Percentiles rank a stretch among this genome's conserved stretches.
These are phyloP conservation scores for Paecilomyces sp. DNA, from an alignment of 2,329 filamentous ascomycete genomes.

Conservation along the genomic window DNA sequence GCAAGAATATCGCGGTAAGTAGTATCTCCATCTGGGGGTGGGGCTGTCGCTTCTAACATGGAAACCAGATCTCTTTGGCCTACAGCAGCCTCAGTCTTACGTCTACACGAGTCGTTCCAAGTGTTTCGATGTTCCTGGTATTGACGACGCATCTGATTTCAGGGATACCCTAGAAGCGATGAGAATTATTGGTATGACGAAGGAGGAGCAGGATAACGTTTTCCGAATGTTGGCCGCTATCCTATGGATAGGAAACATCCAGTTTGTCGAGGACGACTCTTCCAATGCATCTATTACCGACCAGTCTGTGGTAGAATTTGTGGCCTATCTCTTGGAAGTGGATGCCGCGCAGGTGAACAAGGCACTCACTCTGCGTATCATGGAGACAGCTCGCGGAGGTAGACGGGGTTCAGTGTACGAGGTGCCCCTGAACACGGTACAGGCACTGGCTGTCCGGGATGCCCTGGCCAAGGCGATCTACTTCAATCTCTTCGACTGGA, in stretches of 20 bases:
- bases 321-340: conserved; percentile 88
- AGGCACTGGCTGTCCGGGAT: conserved; percentile 81
- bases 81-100: conserved; percentile 89
- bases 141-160: conserved; percentile 86
- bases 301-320: conserved; percentile 86
- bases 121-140: conserved; percentile 88
- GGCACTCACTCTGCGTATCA: conserved; percentile 80
- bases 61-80: conserved; percentile 65
- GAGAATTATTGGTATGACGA: conserved; percentile 82
- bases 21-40: not conserved
- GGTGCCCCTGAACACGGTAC: conserved; percentile 75
- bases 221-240: conserved; percentile 91
- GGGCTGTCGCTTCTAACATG: conserved; percentile 8
- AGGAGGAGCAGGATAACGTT: conserved; percentile 88
- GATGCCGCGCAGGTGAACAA: conserved; percentile 73
- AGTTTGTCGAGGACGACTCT: conserved; percentile 80
- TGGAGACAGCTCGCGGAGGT: conserved; percentile 63
- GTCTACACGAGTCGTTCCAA: conserved; percentile 90
- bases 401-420: conserved; percentile 62
- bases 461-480: conserved; percentile 94
- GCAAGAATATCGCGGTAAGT: conserved; percentile 63
- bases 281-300: conserved; percentile 84
- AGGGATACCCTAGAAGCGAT: conserved; percentile 88
- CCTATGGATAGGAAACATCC: conserved; percentile 90
- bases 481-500: conserved; percentile 97